These are phyloP conservation scores for Brassica hybrid DNA, from an alignment of 441 rosid species.

Conservation along the genomic window DNA sequence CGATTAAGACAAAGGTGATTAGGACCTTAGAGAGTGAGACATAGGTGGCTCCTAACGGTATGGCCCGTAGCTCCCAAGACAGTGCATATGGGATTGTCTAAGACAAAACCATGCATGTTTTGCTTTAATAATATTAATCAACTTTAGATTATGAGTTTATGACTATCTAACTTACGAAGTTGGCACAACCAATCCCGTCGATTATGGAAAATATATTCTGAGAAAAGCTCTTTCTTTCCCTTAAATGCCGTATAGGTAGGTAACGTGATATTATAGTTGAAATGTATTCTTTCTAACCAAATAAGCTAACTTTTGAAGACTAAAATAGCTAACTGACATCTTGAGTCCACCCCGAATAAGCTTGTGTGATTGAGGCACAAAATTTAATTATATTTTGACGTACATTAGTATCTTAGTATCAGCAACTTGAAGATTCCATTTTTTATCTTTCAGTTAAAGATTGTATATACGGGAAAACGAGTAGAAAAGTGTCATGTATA, in stretches of 20 bases:
- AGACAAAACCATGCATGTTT: constrained; percentile 34
- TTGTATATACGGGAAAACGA: constrained; percentile 14
- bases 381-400: too few relatives aligned
- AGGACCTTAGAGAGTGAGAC: constrained; percentile 22
- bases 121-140: constrained; percentile 9
- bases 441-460: constrained; percentile 6
- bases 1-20: constrained; percentile 33
- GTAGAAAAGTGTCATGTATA: too few relatives aligned
- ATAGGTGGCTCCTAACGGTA: constrained; percentile 41
- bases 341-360: not conserved
- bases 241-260: not conserved
- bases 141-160: constrained; percentile 4
- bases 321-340: not conserved
- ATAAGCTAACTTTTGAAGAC: not conserved
- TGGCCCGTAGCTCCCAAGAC: constrained; percentile 38
- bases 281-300: constrained; percentile 1
- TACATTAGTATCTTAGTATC: too few relatives aligned
- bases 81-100: constrained; percentile 37
- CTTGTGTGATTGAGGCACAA: too few relatives aligned
- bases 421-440: too few relatives aligned
- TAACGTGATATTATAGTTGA: too few relatives aligned
- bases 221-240: not conserved
- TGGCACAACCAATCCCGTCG: constrained; percentile 33
- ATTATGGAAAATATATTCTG: constrained; percentile 1
- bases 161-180: constrained; percentile 31